Percentiles rank a stretch among this genome's conserved stretches.
phyloP scores from a whole-genome alignment of 2,329 filamentous ascomycete genomes.

The Ophiocordyceps australis region DNA sequence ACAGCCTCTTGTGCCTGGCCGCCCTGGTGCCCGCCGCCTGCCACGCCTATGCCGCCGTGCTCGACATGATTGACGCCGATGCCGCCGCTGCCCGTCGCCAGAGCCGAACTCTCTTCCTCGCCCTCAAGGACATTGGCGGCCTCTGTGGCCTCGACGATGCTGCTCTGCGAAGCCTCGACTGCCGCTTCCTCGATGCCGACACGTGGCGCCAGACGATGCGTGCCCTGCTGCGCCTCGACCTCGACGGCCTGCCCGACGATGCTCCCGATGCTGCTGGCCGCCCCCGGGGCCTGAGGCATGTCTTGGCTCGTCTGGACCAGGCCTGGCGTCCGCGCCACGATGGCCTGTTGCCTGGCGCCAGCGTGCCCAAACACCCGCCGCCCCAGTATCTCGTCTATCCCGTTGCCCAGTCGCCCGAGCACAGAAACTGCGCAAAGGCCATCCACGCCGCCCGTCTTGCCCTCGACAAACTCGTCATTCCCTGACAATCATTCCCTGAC shows the following conservation, averaged over 20 bases:
- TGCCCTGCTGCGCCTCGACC: slow-evolving; percentile 34
- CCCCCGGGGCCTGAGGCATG: slow-evolving; percentile 33
- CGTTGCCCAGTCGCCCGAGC: too few species aligned
- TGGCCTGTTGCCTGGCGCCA: slow-evolving; percentile 19
- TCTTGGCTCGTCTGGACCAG: slow-evolving; percentile 33
- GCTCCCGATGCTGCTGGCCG: slow-evolving; percentile 5
- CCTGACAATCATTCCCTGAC: slow-evolving; percentile 11
- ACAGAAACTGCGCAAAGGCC: slow-evolving; percentile 27
- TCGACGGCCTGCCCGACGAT: slow-evolving; percentile 28
- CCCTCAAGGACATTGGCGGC: slow-evolving; percentile 27
- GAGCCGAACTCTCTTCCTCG: slow-evolving; percentile 22
- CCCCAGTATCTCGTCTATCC: too few species aligned
- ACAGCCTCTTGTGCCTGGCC: slow-evolving; percentile 40
- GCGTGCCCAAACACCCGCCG: slow-evolving; percentile 7
- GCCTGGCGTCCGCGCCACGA: slow-evolving; percentile 30
- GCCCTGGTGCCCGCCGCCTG: slow-evolving; percentile 38
- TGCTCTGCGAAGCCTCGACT: slow-evolving; percentile 8
- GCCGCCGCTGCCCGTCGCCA: slow-evolving; percentile 22
- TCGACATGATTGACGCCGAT: slow-evolving; percentile 35
- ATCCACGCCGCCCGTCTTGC: slow-evolving; percentile 34
- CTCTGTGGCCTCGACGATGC: slow-evolving; percentile 20
- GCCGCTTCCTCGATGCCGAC: slow-evolving; percentile 27
- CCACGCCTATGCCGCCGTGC: slow-evolving; percentile 35
- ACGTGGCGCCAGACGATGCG: slow-evolving; percentile 36
- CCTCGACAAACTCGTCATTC: slow-evolving; percentile 35